These are phyloP conservation scores for Clitocybe nebularis DNA, from an alignment of 1,284 basidiomycete species.

Conservation along the genomic window DNA sequence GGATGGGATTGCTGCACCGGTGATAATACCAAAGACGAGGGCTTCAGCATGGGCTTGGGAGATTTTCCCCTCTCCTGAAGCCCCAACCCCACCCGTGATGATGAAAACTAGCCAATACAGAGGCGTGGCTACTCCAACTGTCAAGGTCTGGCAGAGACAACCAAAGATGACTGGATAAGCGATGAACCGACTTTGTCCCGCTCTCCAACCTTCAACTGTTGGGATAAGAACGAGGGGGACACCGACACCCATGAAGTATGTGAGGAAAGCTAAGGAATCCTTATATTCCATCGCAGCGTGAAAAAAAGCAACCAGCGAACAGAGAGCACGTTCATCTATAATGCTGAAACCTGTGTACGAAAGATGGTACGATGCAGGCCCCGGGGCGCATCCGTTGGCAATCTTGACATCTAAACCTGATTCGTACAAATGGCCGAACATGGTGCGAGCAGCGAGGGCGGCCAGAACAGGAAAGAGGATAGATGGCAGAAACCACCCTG, in stretches of 20 bases:
- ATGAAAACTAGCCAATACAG: conserved; percentile 41
- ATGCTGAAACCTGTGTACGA: conserved; percentile 19
- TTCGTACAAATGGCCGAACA: conserved; percentile 29
- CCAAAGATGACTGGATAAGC: conserved; percentile 30
- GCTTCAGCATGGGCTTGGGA: conserved; percentile 40
- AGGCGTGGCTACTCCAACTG: conserved; percentile 35
- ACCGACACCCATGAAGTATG: conserved; percentile 26
- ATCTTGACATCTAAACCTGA: conserved; percentile 28
- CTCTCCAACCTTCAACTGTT: conserved; percentile 29
- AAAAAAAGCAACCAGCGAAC: conserved; percentile 27
- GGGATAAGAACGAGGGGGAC: conserved; percentile 25
- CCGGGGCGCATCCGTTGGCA: conserved; percentile 25
- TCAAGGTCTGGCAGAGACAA: conserved; percentile 28
- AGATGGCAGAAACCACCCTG: conserved; percentile 28
- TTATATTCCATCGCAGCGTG: conserved; percentile 22
- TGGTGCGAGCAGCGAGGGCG: conserved; percentile 28
- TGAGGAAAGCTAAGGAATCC: conserved; percentile 23
- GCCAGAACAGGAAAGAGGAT: conserved; percentile 34
- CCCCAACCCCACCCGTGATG: conserved; percentile 26
- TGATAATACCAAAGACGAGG: conserved; percentile 34
- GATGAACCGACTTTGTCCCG: conserved; percentile 23
- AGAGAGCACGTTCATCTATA: conserved; percentile 19
- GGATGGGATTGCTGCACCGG: conserved; percentile 35
- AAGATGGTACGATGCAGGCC: conserved; percentile 15
- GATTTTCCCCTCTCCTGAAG: conserved; percentile 17